Percentiles rank a stretch among this genome's conserved stretches.
These are phyloP conservation scores for Echites panduratus DNA, from an alignment of 257 asterid species.

Conservation along the genomic window DNA sequence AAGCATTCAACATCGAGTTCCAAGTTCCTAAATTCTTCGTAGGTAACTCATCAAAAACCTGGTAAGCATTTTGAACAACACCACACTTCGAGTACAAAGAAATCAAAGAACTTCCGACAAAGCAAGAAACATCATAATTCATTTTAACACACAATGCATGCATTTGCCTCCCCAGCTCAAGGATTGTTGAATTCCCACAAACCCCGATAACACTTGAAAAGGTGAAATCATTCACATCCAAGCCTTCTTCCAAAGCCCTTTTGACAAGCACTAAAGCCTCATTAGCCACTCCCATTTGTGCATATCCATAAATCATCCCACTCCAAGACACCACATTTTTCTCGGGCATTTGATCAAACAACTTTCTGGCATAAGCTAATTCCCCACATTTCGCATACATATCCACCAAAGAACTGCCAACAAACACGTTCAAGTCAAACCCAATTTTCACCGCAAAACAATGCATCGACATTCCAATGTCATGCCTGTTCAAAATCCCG, in stretches of 20 bases:
- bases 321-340: slow-evolving; percentile 88
- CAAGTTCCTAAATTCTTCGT: slow-evolving; percentile 71
- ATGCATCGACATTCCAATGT: slow-evolving; percentile 54
- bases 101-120: slow-evolving; percentile 69
- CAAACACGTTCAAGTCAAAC: slow-evolving; percentile 47
- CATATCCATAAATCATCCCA: slow-evolving; percentile 75
- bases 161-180: slow-evolving; percentile 73
- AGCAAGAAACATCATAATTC: slow-evolving; percentile 40
- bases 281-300: slow-evolving; percentile 60
- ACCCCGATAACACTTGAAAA: slow-evolving; percentile 72
- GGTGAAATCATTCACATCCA: slow-evolving; percentile 74
- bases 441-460: slow-evolving; percentile 51
- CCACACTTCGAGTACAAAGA: slow-evolving; percentile 86
- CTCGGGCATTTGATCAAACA: slow-evolving; percentile 87
- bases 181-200: slow-evolving; percentile 69
- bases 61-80: slow-evolving; percentile 55
- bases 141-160: slow-evolving; percentile 68
- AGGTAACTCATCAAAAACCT: slow-evolving; percentile 48
- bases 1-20: slow-evolving; percentile 69
- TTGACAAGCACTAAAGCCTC: slow-evolving; percentile 70
- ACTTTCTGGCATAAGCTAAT: slow-evolving; percentile 44
- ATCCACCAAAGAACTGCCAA: slow-evolving; percentile 72
- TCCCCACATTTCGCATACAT: slow-evolving; percentile 76
- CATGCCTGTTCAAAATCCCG: slow-evolving; percentile 29
- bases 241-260: slow-evolving; percentile 43